Evolutionary conservation across 2,329 filamentous ascomycete genomes (phyloP), one percentile per base, ranked within the genome.

Genomic region (Sporothrix variecibatus): DNA sequence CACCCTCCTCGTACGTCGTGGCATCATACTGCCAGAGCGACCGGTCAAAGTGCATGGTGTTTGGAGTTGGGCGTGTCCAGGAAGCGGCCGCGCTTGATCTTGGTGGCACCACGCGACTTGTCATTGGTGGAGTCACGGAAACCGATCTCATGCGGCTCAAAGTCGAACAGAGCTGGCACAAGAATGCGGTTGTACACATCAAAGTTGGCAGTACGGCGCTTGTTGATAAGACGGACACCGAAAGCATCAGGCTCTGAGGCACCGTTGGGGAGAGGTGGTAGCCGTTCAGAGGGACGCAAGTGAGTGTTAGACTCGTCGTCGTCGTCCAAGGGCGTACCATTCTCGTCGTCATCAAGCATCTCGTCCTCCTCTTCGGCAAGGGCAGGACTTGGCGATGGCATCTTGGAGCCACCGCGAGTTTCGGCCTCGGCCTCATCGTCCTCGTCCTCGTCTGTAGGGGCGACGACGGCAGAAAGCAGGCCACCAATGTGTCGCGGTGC

Each of bases 81-180:
- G 77, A 86, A 89, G 78, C 85, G 86, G 77, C 87, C 87, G 69
- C 88, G 84, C 75, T 86, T 86, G 17, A 84, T 84, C 76, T 84
- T 84, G 46, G 85, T 88, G 65, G 87, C 86, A 28, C 86, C 86
- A 73, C 87, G 86, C 75, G 83, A 84, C 40, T 85, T 84, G 76
- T 88, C 87, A 75, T 90, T 90, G 75, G 85, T 85, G 3, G 87
- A 88, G 77, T 90, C 88, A 28, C 87, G 85, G 79, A 89, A 90
- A 17, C 88, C 88, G 75, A 90, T 90, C 78, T 90, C 87, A 74
- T 85, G 82, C 9, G 86, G 81, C 51, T 87, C 83, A 73, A 85
- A 89, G 71, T 84, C 81, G 75, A 86, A 87, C 0, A 84, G 76
- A 7, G 81, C 82, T 12, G 87, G 87, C 60, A 88, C 81, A 78